phyloP scores from a whole-genome alignment of 306 rosid genomes.

The Vigna hirtella region DNA sequence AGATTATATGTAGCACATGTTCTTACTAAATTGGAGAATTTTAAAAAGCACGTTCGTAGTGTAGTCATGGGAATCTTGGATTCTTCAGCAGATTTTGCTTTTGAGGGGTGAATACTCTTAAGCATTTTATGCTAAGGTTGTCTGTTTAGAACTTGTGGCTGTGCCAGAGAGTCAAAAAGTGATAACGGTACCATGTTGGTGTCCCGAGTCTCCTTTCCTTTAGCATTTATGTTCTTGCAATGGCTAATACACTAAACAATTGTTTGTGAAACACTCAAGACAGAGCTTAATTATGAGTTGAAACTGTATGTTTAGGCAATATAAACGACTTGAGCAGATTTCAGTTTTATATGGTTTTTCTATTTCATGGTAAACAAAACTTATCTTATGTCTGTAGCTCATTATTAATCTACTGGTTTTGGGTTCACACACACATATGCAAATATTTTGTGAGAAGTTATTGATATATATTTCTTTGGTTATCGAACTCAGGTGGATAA shows the following conservation, averaged over 20 bases:
- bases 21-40: neutral
- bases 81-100: neutral
- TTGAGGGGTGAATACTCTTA: neutral
- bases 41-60: neutral
- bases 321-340: neutral
- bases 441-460: constrained; percentile 15
- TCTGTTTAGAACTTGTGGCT: neutral
- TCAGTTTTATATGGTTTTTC: neutral
- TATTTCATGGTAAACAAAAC: neutral
- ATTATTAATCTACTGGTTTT: neutral
- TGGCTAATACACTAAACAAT: neutral
- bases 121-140: neutral
- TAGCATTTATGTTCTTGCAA: neutral
- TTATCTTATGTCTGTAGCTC: neutral
- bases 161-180: too few relatives aligned
- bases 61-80: neutral
- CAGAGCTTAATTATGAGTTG: constrained; percentile 20
- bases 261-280: neutral
- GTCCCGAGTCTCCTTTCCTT: neutral
- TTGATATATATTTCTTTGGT: constrained; percentile 31
- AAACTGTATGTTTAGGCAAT: constrained; percentile 10
- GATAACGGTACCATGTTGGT: too few relatives aligned
- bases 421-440: neutral
- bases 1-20: neutral
- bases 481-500: constrained; percentile 20